Evolutionary conservation across 352 stramenopile species (phyloP).

Genomic region (Phytophthora pinifolia): DNA sequence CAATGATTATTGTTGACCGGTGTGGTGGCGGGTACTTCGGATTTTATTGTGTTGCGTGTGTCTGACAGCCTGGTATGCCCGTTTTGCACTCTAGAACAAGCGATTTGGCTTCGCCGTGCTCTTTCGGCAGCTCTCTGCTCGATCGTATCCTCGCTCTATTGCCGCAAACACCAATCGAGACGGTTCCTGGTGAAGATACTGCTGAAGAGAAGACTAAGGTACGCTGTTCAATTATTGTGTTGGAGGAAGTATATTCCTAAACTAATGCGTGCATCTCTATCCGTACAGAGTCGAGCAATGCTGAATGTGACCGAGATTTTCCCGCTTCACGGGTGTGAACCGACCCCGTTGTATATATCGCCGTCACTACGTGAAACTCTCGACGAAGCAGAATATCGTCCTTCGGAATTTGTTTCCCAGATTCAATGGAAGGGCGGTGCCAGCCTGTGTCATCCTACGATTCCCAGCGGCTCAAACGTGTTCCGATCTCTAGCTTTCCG

Average conservation of each 20-base stretch:
- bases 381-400: constrained; percentile 21
- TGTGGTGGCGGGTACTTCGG: constrained; percentile 18
- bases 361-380: constrained; percentile 4
- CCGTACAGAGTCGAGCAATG: constrained; percentile 28
- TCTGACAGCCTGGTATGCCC: neutral
- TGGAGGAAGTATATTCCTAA: too few species aligned
- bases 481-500: constrained; percentile 70
- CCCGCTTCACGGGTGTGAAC: constrained; percentile 62
- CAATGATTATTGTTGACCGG: constrained; percentile 71
- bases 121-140: constrained; percentile 66
- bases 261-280: too few species aligned
- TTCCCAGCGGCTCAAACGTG: constrained; percentile 41
- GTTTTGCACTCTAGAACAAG: constrained; percentile 40
- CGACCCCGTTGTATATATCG: constrained; percentile 38
- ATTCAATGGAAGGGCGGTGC: constrained; percentile 72
- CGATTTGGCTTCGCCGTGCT: constrained; percentile 62
- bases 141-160: constrained; percentile 67
- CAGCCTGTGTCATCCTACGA: constrained; percentile 58
- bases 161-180: constrained; percentile 44
- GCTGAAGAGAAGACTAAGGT: constrained; percentile 15
- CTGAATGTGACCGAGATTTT: constrained; percentile 69
- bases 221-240: neutral
- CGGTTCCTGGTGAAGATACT: constrained; percentile 15
- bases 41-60: neutral
- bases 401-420: constrained; percentile 62